Conservation (phyloP, 768 basidiomycete genomes). For the Collybia sordida region DNA sequence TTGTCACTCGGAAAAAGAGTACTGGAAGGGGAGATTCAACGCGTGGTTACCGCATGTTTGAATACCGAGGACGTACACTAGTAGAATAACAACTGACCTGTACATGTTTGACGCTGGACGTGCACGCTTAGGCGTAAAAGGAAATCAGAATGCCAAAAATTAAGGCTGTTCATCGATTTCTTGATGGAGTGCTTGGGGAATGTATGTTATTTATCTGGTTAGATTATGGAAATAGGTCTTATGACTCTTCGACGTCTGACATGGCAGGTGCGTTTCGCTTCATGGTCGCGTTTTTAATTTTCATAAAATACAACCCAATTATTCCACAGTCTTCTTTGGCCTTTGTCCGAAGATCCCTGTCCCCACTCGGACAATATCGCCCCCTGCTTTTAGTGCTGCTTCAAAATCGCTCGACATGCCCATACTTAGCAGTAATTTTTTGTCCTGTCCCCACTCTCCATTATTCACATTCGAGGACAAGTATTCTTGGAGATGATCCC, state of each 20-base stretch:
- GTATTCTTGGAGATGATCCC: constrained; percentile 52
- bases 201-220: too few species aligned
- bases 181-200: too few species aligned
- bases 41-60: too few species aligned
- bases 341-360: constrained; percentile 86
- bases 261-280: too few species aligned
- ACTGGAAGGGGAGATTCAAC: background rate
- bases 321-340: constrained; percentile 41
- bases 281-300: background rate
- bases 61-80: too few species aligned
- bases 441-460: constrained; percentile 50
- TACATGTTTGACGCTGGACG: too few species aligned
- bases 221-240: too few species aligned
- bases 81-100: background rate
- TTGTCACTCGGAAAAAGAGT: background rate
- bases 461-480: constrained; percentile 30
- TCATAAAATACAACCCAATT: constrained; percentile 3
- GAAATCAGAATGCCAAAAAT: too few species aligned
- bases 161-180: too few species aligned
- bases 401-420: constrained; percentile 98
- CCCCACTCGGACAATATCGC: constrained; percentile 88
- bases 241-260: too few species aligned
- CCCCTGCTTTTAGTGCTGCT: constrained; percentile 78
- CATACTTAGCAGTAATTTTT: constrained; percentile 75
- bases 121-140: too few species aligned